Evolutionary conservation across 2,329 filamentous ascomycete genomes (phyloP).

Genomic region (Trichophyton mentagrophytes): DNA sequence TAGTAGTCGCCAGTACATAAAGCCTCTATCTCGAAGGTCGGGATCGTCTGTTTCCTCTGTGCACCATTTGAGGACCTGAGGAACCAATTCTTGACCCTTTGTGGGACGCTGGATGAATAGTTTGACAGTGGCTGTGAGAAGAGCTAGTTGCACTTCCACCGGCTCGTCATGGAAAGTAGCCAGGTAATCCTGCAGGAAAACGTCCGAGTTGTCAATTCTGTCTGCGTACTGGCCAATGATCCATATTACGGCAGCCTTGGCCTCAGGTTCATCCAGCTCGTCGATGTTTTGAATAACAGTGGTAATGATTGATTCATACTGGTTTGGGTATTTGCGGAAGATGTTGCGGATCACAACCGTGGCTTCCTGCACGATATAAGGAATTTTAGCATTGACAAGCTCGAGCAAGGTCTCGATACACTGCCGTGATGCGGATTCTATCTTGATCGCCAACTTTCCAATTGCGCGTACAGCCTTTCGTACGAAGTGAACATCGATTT

Average conservation of each 20-base stretch:
- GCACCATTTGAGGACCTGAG: constrained; percentile 93
- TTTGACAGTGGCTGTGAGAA: constrained; percentile 93
- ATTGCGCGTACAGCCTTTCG: constrained; percentile 95
- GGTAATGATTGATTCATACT: constrained; percentile 95
- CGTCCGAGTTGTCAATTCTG: constrained; percentile 92
- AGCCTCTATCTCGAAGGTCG: constrained; percentile 85
- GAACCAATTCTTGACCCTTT: constrained; percentile 84
- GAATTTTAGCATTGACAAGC: constrained; percentile 92
- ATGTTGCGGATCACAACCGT: constrained; percentile 98
- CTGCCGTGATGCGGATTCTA: constrained; percentile 77
- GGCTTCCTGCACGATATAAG: constrained; percentile 97
- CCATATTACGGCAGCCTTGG: constrained; percentile 98
- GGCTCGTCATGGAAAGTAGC: constrained; percentile 90
- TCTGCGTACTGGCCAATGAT: constrained; percentile 97
- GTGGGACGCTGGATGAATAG: constrained; percentile 94
- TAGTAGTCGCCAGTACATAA: constrained; percentile 98
- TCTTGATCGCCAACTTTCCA: constrained; percentile 96
- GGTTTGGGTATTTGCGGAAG: constrained; percentile 97
- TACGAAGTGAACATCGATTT: constrained; percentile 98
- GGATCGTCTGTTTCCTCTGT: constrained; percentile 99
- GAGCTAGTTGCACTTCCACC: constrained; percentile 84
- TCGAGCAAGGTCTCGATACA: constrained; percentile 91
- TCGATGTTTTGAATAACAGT: constrained; percentile 93
- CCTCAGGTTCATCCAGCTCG: constrained; percentile 90
- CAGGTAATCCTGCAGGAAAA: constrained; percentile 84